These are phyloP conservation scores for Pseudogymnoascus sp. DNA, from an alignment of 2,329 filamentous ascomycete species.

Conservation along the genomic window DNA sequence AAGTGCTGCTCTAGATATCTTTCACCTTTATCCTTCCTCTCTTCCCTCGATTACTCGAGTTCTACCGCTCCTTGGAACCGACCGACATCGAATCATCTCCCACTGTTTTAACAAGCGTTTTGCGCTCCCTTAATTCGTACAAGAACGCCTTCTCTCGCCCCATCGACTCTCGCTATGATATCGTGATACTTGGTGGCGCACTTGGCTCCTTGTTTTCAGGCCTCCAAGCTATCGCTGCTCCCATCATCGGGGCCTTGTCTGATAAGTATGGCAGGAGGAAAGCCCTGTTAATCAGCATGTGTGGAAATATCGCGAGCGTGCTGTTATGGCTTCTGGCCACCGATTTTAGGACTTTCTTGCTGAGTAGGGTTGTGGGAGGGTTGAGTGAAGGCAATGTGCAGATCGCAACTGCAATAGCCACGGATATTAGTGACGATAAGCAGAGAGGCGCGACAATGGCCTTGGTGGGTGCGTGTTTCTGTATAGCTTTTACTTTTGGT, in stretches of 20 bases:
- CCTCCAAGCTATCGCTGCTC: conserved; percentile 85
- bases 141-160: conserved; percentile 87
- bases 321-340: conserved; percentile 88
- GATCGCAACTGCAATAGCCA: conserved; percentile 90
- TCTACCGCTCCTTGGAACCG: conserved; percentile 79
- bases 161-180: conserved; percentile 94
- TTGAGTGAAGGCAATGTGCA: conserved; percentile 96
- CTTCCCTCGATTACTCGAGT: conserved; percentile 90
- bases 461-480: conserved; percentile 92
- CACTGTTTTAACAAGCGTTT: conserved; percentile 70
- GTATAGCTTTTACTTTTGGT: conserved; percentile 92
- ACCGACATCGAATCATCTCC: conserved; percentile 37
- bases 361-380: conserved; percentile 86
- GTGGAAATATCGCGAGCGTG: conserved; percentile 85
- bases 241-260: conserved; percentile 80
- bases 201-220: conserved; percentile 87
- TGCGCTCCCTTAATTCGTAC: conserved; percentile 83
- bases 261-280: conserved; percentile 82
- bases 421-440: conserved; percentile 83
- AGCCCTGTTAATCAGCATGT: conserved; percentile 85
- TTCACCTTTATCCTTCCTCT: conserved; percentile 98
- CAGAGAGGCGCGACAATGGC: conserved; percentile 90
- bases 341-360: conserved; percentile 92
- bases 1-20: conserved; percentile 60
- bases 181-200: conserved; percentile 87